A percentile compares a stretch with the other conserved stretches of the same genome.
These are phyloP conservation scores for Capsella rubella DNA, from an alignment of 441 rosid genomes.

Conservation along the genomic window DNA sequence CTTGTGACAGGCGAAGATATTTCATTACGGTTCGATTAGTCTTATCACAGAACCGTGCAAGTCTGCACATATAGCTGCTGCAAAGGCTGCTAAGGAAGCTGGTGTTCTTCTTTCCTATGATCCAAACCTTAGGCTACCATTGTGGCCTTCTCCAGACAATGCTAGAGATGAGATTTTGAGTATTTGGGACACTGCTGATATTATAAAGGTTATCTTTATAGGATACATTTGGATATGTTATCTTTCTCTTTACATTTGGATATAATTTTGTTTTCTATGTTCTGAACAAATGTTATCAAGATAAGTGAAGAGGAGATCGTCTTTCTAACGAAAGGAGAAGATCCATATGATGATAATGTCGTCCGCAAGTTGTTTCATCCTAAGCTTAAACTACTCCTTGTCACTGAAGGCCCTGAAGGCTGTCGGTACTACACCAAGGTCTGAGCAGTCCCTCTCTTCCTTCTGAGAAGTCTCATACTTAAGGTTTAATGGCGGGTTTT, in stretches of 20 bases:
- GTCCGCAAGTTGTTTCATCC: conserved; percentile 77
- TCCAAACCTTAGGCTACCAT: conserved; percentile 91
- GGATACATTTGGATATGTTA: background rate
- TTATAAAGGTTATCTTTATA: conserved; percentile 65
- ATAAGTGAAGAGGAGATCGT: conserved; percentile 89
- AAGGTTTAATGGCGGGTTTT: background rate
- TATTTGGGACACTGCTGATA: conserved; percentile 88
- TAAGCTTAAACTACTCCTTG: conserved; percentile 83
- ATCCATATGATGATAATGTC: conserved; percentile 88
- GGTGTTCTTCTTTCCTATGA: conserved; percentile 89
- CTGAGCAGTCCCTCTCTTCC: conserved; percentile 28
- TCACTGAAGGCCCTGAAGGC: conserved; percentile 86
- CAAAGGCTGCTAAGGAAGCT: conserved; percentile 90
- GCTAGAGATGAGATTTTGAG: conserved; percentile 86
- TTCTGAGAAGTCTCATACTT: conserved; percentile 11
- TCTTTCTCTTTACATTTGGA: background rate
- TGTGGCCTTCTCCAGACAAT: conserved; percentile 86
- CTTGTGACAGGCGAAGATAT: conserved; percentile 76
- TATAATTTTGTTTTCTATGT: too few species aligned
- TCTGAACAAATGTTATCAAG: conserved; percentile 53
- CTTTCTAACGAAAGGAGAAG: conserved; percentile 87
- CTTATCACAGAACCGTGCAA: conserved; percentile 95
- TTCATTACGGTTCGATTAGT: conserved; percentile 94
- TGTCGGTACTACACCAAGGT: conserved; percentile 97
- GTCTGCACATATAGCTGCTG: conserved; percentile 91